Base-by-base conservation (phyloP, 768 basidiomycete species). In the Tulasnella sp. region DNA sequence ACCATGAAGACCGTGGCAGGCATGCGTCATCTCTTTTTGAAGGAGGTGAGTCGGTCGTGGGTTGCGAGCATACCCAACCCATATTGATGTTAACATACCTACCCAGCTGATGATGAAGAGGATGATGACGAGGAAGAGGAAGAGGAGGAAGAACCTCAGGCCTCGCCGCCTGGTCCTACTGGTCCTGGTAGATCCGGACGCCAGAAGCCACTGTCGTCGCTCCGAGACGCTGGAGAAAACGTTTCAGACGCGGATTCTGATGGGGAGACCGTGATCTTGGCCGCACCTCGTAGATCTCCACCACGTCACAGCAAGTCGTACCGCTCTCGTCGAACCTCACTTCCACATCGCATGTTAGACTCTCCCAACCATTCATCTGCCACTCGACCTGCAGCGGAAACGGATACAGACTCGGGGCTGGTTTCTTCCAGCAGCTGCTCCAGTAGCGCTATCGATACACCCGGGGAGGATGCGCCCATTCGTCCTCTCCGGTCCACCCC, bases 51-150 rank as follows among this genome's bases (percentile, higher is more conserved):
- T 49, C 19, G 21, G 15, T 38, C 34, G 7, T 15, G n/a, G 38
- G 41, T 42, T 9, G 19, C 13, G 42, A 43, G 42, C 19, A 19
- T 56, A n/a, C 19, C 41, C n/a, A 41, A 2, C 50, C 23, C 23
- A 13, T 54, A 34, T 38, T 23, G 19, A 45, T 58, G 30, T 50
- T 42, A 21, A 30, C 62, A 69, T 61, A 69, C 77, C 43, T 71
- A 73, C 49, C 75, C 70, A 29, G 75, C 74, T 23, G 76, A 74
- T 11, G 75, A 75, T 34, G 76, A 76, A 3, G 78, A 79, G 1
- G 77, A 77, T 1, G 79, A 79, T 11, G 78, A 77, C n/a, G 77
- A 78, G 38, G 78, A 78, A 61, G 77, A 79, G 60, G 78, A 78
- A 61, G 77, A 76, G 45, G 77, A 75, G 43, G 73, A 69, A 43